Evolutionary conservation across 2,329 filamentous ascomycete species (phyloP).

Genomic region (Diaporthe sp.): DNA sequence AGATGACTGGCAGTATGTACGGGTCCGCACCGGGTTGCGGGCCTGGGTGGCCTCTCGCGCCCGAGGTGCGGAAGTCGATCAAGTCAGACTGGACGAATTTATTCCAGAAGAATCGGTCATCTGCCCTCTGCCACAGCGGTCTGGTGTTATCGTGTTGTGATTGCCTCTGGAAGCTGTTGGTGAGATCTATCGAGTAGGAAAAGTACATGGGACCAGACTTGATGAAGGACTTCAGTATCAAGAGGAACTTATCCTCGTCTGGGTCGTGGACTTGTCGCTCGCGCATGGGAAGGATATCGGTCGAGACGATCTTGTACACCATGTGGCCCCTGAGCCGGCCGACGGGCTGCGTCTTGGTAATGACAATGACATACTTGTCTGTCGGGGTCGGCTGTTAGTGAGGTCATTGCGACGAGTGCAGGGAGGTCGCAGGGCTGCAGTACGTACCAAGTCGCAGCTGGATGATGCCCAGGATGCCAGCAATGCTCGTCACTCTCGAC

Average conservation of each 20-base stretch:
- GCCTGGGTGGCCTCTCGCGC: conserved; percentile 73
- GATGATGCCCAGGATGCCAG: conserved; percentile 94
- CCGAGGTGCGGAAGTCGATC: conserved; percentile 84
- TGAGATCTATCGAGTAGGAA: conserved; percentile 96
- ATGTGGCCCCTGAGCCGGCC: conserved; percentile 95
- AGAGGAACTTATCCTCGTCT: conserved; percentile 93
- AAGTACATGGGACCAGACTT: conserved; percentile 95
- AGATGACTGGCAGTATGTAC: conserved; percentile 95
- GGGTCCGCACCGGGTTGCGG: conserved; percentile 85
- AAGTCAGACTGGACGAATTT: conserved; percentile 91
- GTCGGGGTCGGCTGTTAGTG: conserved; percentile 25
- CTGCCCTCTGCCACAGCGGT: conserved; percentile 91
- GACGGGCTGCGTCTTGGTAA: conserved; percentile 93
- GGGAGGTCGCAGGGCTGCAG: conserved; percentile 43
- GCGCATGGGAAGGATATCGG: conserved; percentile 93
- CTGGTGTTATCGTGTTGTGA: conserved; percentile 78
- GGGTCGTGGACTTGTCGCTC: conserved; percentile 92
- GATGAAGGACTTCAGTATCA: conserved; percentile 84
- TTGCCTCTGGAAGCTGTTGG: conserved; percentile 96
- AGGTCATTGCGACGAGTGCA: neutral
- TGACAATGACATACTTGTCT: conserved; percentile 97
- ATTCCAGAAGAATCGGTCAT: conserved; percentile 99
- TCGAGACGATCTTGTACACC: conserved; percentile 92
- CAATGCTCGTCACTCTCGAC: conserved; percentile 86
- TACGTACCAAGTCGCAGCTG: conserved; percentile 93